Base-by-base conservation (phyloP, 2,329 filamentous ascomycete genomes). In the Paecilomyces fulvus region DNA sequence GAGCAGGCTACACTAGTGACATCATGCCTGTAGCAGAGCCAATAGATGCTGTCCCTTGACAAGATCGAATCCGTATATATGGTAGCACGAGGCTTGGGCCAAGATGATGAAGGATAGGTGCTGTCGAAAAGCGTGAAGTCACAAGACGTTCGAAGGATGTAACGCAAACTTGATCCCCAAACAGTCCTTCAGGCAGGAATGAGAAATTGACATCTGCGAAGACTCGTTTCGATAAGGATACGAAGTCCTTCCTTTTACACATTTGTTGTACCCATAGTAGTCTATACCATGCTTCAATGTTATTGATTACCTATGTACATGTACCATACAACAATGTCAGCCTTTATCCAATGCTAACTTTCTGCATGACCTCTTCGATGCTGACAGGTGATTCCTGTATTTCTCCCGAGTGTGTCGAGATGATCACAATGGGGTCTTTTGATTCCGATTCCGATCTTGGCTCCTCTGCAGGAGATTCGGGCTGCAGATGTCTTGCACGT, bases 311-410 rank as follows among this genome's bases (percentile, higher is more conserved):
- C n/a, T 43, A 43, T 43, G 5, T 43, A 43, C 37, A 43, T 17
- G 14, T 43, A 17, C 37, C 37, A 43, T 43, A 43, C n/a, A 17
- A 43, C 20, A 20, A 6, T 43, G 37, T 43, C 25, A 6, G 37
- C 37, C 5, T 43, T 43, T 43, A 43, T 43, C 33, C 52, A 23
- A 53, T 20, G 33, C 33, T 53, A 12, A 69, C 66, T 53, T 68
- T 71, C 55, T 71, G 66, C 55, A 72, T 63, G 2, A 69, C 70
- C 52, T 70, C 64, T 52, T 71, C 69, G 4, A 71, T 67, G 56
- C 69, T 71, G 9, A 71, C 56, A 14, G 60, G 59, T 10, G 54
- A 52, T 52, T 30, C 50, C 33, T 28, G 37, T 5, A 43, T 17
- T 17, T 43, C 37, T 17, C 37, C 37, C n/a, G 37, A 43, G 5